Conservation (phyloP, 768 basidiomycete species). For the Mycena haematopus region DNA sequence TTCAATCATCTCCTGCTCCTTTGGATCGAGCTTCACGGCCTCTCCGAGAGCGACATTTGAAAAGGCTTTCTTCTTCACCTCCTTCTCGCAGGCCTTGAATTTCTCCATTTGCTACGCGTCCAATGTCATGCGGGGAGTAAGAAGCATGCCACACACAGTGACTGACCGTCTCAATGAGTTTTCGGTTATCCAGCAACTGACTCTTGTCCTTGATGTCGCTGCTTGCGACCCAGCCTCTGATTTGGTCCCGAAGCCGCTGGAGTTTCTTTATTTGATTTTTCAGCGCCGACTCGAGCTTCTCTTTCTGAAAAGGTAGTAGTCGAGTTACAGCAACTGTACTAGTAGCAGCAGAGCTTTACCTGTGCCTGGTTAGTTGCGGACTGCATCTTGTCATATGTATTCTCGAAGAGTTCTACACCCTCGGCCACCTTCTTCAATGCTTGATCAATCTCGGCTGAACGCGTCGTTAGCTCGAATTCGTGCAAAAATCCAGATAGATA, state of each 20-base stretch:
- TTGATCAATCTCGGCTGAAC: slow-evolving; percentile 88
- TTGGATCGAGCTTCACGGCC: slow-evolving; percentile 95
- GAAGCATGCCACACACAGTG: background rate
- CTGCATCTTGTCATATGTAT: slow-evolving; percentile 98
- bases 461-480: background rate
- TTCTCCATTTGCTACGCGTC: slow-evolving; percentile 97
- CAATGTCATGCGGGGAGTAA: background rate
- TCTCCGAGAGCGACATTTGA: slow-evolving; percentile 97
- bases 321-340: background rate
- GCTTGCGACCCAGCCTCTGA: slow-evolving; percentile 97
- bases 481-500: slow-evolving; percentile 37
- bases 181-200: slow-evolving; percentile 87
- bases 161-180: slow-evolving; percentile 94
- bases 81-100: slow-evolving; percentile 99
- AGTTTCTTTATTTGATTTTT: slow-evolving; percentile 96
- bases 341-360: background rate
- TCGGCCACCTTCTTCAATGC: slow-evolving; percentile 96
- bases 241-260: slow-evolving; percentile 97
- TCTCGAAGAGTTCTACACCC: slow-evolving; percentile 94
- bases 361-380: slow-evolving; percentile 80
- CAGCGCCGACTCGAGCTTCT: slow-evolving; percentile 26
- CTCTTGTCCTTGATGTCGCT: slow-evolving; percentile 99
- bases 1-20: slow-evolving; percentile 95
- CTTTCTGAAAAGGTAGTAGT: slow-evolving; percentile 15
- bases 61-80: slow-evolving; percentile 99